Evolutionary conservation across 2,329 filamentous ascomycete species (phyloP).

Genomic region (Monilinia fructigena): DNA sequence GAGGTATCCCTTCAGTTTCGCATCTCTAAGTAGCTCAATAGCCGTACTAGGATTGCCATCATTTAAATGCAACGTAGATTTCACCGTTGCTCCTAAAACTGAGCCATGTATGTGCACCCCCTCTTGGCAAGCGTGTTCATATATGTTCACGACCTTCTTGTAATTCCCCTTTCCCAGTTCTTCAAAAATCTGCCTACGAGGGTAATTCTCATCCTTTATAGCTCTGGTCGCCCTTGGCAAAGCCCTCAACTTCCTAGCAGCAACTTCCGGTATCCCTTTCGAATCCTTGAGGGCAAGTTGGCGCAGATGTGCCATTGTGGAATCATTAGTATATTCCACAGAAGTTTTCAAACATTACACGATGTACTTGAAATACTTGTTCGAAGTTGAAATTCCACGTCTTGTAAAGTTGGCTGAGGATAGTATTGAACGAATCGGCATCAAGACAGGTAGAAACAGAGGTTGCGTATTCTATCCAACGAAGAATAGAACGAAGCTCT

Average conservation of each 20-base stretch:
- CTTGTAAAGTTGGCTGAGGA: constrained; percentile 34
- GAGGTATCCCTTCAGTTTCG: constrained; percentile 28
- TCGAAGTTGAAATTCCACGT: constrained; percentile 33
- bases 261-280: constrained; percentile 7
- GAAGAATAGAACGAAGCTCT: constrained; percentile 36
- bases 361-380: constrained; percentile 32
- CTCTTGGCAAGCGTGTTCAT: constrained; percentile 28
- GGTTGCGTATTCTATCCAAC: constrained; percentile 36
- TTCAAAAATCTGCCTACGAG: constrained; percentile 30
- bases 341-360: constrained; percentile 21
- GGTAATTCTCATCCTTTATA: constrained; percentile 19
- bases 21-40: constrained; percentile 32
- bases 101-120: constrained; percentile 25
- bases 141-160: constrained; percentile 33
- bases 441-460: constrained; percentile 28
- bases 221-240: not conserved
- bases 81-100: constrained; percentile 30
- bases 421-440: constrained; percentile 35
- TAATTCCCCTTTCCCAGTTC: constrained; percentile 28
- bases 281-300: constrained; percentile 27
- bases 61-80: constrained; percentile 32
- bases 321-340: constrained; percentile 20
- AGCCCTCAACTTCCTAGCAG: constrained; percentile 16
- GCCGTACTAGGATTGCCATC: constrained; percentile 25
- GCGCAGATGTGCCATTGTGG: constrained; percentile 31